Evolutionary conservation across 192 early-diverging fungal species (phyloP).

Genomic region (Gonapodya prolifera): DNA sequence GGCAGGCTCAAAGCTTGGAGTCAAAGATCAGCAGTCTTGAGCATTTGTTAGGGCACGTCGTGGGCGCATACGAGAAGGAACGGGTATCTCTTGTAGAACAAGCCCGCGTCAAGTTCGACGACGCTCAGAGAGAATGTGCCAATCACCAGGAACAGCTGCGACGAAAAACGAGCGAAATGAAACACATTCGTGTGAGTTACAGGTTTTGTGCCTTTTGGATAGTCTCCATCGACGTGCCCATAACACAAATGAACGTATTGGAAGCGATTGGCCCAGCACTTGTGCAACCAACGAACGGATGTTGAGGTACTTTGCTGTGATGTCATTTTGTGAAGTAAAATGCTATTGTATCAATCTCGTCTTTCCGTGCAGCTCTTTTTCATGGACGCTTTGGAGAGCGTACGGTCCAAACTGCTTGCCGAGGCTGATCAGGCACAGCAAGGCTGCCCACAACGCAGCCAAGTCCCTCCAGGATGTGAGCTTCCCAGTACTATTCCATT

Average conservation of each 20-base stretch:
- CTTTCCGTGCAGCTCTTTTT: slow-evolving; percentile 46
- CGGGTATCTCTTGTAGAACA: slow-evolving; percentile 32
- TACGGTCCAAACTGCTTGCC: slow-evolving; percentile 22
- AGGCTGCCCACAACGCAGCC: slow-evolving; percentile 1
- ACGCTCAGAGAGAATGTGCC: slow-evolving; percentile 25
- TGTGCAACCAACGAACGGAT: slow-evolving; percentile 48
- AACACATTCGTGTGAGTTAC: slow-evolving; percentile 35
- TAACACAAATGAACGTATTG: neutral
- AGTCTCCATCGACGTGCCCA: slow-evolving; percentile 8
- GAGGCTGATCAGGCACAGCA: slow-evolving; percentile 19
- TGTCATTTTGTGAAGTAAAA: no score
- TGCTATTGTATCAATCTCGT: no score
- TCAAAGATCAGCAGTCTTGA: slow-evolving; percentile 42
- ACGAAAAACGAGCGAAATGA: slow-evolving; percentile 36
- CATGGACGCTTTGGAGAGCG: slow-evolving; percentile 43
- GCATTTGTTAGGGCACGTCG: slow-evolving; percentile 41
- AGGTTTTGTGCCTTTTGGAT: neutral
- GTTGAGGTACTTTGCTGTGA: no score
- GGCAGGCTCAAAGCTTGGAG: slow-evolving; percentile 34
- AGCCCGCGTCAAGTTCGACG: slow-evolving; percentile 35
- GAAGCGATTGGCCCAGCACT: slow-evolving; percentile 44
- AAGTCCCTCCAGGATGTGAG: slow-evolving; percentile 31
- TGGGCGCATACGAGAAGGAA: slow-evolving; percentile 47
- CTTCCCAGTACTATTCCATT: slow-evolving; percentile 23
- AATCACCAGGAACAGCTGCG: slow-evolving; percentile 22